These are phyloP conservation scores for Globisporangium radiosum DNA, from an alignment of 352 stramenopile genomes.

Conservation along the genomic window DNA sequence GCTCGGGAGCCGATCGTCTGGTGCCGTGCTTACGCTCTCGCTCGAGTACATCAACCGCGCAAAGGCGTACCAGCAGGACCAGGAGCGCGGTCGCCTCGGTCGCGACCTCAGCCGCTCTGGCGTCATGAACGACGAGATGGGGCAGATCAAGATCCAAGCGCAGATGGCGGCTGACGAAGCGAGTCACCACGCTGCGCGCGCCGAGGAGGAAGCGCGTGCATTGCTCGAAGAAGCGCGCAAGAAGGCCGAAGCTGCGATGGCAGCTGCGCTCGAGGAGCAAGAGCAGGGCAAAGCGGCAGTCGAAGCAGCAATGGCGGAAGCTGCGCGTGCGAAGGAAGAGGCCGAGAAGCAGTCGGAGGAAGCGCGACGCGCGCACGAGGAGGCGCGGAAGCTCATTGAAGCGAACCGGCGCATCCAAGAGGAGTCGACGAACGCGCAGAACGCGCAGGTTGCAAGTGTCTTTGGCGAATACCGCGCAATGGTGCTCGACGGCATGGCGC, in stretches of 20 bases:
- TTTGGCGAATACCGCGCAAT: slow-evolving; percentile 62
- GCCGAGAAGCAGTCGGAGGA: slow-evolving; percentile 76
- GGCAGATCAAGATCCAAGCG: slow-evolving; percentile 75
- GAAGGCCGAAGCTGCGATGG: slow-evolving; percentile 80
- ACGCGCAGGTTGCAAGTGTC: slow-evolving; percentile 35
- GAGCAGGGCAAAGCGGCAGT: slow-evolving; percentile 78
- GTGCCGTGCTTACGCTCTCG: slow-evolving; percentile 66
- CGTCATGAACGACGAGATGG: slow-evolving; percentile 81
- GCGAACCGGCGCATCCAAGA: slow-evolving; percentile 81
- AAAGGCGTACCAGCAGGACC: slow-evolving; percentile 69
- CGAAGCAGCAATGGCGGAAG: slow-evolving; percentile 80
- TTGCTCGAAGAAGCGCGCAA: slow-evolving; percentile 69
- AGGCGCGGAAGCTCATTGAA: slow-evolving; percentile 79
- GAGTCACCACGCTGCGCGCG: slow-evolving; percentile 51
- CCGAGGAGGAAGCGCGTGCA: slow-evolving; percentile 70
- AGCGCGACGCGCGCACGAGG: slow-evolving; percentile 64
- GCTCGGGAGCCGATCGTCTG: slow-evolving; percentile 69
- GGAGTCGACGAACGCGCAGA: slow-evolving; percentile 27
- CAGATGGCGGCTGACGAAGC: slow-evolving; percentile 80
- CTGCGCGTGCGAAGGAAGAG: slow-evolving; percentile 67
- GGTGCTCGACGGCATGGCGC: slow-evolving; percentile 61
- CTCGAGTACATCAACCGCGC: slow-evolving; percentile 84
- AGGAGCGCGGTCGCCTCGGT: slow-evolving; percentile 47
- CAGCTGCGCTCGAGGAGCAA: slow-evolving; percentile 70
- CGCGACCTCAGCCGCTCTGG: slow-evolving; percentile 50